phyloP scores from a whole-genome alignment of 148 eudicot species.

The Vaccinium corymbosum region DNA sequence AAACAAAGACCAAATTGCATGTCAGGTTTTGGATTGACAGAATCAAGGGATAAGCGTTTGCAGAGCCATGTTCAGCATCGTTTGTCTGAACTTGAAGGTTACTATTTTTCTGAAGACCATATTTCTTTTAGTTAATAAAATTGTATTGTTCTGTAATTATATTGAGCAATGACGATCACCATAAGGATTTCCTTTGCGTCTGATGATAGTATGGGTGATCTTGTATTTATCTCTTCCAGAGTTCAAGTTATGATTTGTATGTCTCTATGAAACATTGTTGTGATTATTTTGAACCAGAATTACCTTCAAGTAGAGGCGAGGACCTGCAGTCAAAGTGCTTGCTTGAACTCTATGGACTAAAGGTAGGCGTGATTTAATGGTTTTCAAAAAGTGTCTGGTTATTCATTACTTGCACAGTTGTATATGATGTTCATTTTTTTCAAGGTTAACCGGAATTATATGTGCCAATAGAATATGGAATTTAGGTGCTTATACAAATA shows the following conservation, averaged over 20 bases:
- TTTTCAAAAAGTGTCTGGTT: background rate
- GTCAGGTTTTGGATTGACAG: slow-evolving; percentile 52
- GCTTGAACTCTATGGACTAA: slow-evolving; percentile 97
- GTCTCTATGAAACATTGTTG: slow-evolving; percentile 8
- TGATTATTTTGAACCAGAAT: slow-evolving; percentile 48
- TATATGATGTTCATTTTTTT: slow-evolving; percentile 8
- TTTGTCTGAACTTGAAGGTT: slow-evolving; percentile 86
- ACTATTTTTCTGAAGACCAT: slow-evolving; percentile 10
- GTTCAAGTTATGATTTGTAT: background rate
- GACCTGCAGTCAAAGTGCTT: slow-evolving; percentile 92
- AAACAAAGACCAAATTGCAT: slow-evolving; percentile 63
- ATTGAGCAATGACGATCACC: background rate
- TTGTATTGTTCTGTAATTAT: background rate
- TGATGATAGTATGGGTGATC: background rate
- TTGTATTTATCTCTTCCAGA: background rate
- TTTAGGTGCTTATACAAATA: background rate
- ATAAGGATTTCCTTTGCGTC: background rate
- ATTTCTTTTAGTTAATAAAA: background rate
- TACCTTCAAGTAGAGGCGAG: slow-evolving; percentile 94
- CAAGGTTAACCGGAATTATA: background rate
- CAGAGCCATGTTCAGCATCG: slow-evolving; percentile 69
- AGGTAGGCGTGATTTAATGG: slow-evolving; percentile 45
- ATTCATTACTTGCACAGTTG: background rate
- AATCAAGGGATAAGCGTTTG: slow-evolving; percentile 56
- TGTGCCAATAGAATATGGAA: background rate